Evolutionary conservation across 2,329 filamentous ascomycete genomes (phyloP), one percentile per base, ranked within the genome.

Genomic region (Claviceps spartinae): DNA sequence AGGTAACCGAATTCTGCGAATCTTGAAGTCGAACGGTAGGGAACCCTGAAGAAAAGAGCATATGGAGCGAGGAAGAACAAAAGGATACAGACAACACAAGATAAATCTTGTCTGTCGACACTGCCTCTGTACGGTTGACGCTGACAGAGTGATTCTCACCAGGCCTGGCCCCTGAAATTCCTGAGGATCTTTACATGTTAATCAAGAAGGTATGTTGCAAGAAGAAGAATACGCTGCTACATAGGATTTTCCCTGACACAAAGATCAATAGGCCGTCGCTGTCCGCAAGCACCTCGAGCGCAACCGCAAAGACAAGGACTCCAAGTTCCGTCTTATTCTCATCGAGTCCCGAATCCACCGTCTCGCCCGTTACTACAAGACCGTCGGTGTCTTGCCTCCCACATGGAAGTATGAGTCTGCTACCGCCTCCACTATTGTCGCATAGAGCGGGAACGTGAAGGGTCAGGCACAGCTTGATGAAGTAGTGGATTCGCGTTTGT

Each of bases 281-380:
- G 93, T 98, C 79, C 91, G 93, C 79, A 98, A 98, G 88, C 94
- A 98, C 79, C 88, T 98, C 64, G 89, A 96, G 84, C 88, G 88
- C 77, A 98, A 98, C 86, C 91, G 93, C 78, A 98, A 98, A 85
- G 93, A 98, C 83, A 95, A 89, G 82, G 93, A 98, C 82, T 88
- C 85, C 81, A 98, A 98, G 83, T 98, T 98, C 88, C 91, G 93
- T 72, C 88, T 98, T 62, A 98, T 98, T 91, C 86, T 98, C 66
- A 95, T 98, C 77, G 93, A 98, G 83, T 97, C 93, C 72, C 88
- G 94, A 77, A 97, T 98, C 77, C 93, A 98, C 86, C 91, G 93
- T 79, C 86, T 98, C 64, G 93, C 89, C 71, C 86, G 93, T 66
- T 97, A 97, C 86, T 98, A 97, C 88, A 97, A 96, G 87, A 91